These are phyloP conservation scores for Mycena alexandri DNA, from an alignment of 768 basidiomycete genomes.

Conservation along the genomic window DNA sequence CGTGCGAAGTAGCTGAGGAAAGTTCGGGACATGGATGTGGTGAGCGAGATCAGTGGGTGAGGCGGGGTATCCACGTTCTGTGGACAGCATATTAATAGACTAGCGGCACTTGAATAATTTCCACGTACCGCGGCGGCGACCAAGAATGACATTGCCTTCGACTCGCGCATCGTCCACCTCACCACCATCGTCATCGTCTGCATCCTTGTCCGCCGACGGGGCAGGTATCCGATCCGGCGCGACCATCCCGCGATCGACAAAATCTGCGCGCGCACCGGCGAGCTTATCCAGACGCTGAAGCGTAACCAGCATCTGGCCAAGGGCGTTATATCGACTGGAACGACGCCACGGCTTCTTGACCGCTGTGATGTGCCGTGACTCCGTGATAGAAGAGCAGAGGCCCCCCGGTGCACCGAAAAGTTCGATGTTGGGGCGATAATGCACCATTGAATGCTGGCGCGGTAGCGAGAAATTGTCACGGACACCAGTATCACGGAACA, in stretches of 20 bases:
- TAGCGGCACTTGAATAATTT: neutral
- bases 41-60: neutral
- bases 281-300: slow-evolving; percentile 40
- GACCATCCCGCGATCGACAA: slow-evolving; percentile 38
- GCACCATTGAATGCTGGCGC: slow-evolving; percentile 35
- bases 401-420: slow-evolving; percentile 40
- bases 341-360: slow-evolving; percentile 42
- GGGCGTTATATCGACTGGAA: slow-evolving; percentile 37
- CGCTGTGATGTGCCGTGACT: slow-evolving; percentile 43
- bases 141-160: slow-evolving; percentile 28
- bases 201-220: slow-evolving; percentile 3
- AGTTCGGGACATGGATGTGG: slow-evolving; percentile 3
- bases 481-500: slow-evolving; percentile 32
- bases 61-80: slow-evolving; percentile 8
- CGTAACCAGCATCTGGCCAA: slow-evolving; percentile 40
- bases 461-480: slow-evolving; percentile 39
- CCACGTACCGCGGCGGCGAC: slow-evolving; percentile 10
- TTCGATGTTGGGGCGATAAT: slow-evolving; percentile 36
- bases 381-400: slow-evolving; percentile 42
- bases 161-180: slow-evolving; percentile 15
- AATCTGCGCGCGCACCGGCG: slow-evolving; percentile 35
- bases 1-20: neutral
- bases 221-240: neutral
- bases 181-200: slow-evolving; percentile 7
- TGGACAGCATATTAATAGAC: neutral